Evolutionary conservation across 495 filamentous ascomycete species (phyloP), one percentile per base, ranked within the genome.

Genomic region (Daldinia childiae): DNA sequence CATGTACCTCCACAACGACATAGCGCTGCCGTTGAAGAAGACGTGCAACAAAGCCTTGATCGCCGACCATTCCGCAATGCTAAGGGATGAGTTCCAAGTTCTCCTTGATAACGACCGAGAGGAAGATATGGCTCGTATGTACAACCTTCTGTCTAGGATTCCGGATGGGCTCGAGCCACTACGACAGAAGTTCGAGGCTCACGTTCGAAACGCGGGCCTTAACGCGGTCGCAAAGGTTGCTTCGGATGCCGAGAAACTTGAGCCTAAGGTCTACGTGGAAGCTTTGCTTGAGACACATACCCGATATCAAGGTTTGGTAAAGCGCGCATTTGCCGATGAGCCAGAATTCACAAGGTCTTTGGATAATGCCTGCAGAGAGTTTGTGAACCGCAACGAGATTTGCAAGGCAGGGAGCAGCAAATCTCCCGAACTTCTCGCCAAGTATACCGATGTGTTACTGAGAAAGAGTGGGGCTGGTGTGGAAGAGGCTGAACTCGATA

Each of bases 351-450:
- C 97, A 17, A 88, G 95, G 64, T 98, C 95, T 2, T 83, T 99
- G 32, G 95, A 99, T 70, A 99, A 98, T 79, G 95, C 95, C 34
- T 99, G 95, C 81, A 90, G 94, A 61, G 95, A 99, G 72, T 99
- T 98, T 73, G 95, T 98, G 73, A 99, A 99, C 80, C 89, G 95
- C 52, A 99, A 99, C 77, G 90, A 93, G 71, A 90, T 99, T 48
- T 98, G 95, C 87, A 94, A 95, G 71, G 89, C 91, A 4, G 93
- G 92, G 36, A 95, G 93, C 3, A 95, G 93, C 61, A 93, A 93
- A 69, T 98, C 95, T 3, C 95, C 95, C 0, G 95, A 99, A 78
- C 81, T 99, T 56, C 87, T 99, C 27, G 94, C 96, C 70, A 97
- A 97, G 75, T 98, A 98, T 77, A 92, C 94, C n/a, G 95, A 99